Percentiles rank a stretch among this genome's conserved stretches.
phyloP scores from a whole-genome alignment of 2,329 filamentous ascomycete genomes.

The Paracamarosporium sp. region DNA sequence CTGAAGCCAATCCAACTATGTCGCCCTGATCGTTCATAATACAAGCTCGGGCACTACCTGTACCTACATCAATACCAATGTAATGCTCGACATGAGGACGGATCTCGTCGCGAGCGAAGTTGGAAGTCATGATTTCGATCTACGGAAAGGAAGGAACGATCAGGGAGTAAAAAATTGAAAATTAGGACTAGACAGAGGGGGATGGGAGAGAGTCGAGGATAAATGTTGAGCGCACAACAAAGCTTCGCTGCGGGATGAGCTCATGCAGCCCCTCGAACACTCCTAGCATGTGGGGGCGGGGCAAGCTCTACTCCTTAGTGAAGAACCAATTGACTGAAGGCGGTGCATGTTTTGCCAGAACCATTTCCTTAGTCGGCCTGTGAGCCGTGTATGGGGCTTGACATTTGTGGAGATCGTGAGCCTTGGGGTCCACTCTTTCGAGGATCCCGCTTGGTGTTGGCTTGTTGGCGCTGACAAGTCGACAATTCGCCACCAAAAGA shows the following conservation, averaged over 20 bases:
- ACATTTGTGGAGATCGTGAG: conserved; percentile 38
- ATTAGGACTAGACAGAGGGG: not conserved
- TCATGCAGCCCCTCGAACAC: conserved; percentile 38
- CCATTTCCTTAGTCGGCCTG: not conserved
- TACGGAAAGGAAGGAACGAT: conserved; percentile 30
- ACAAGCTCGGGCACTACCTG: conserved; percentile 92
- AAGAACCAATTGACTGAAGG: not conserved
- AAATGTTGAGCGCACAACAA: conserved; percentile 39
- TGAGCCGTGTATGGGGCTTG: conserved; percentile 2
- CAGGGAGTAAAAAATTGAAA: not conserved
- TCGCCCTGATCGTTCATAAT: conserved; percentile 92
- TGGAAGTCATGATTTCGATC: conserved; percentile 31
- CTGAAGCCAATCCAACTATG: conserved; percentile 69
- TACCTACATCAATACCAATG: conserved; percentile 95
- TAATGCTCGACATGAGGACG: conserved; percentile 65
- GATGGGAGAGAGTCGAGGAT: conserved; percentile 10
- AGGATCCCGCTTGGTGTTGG: conserved; percentile 31
- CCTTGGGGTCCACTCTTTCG: conserved; percentile 35
- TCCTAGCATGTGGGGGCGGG: conserved; percentile 43
- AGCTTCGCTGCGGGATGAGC: conserved; percentile 43
- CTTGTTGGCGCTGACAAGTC: conserved; percentile 7
- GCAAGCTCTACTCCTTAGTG: conserved; percentile 14
- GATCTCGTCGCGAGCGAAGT: conserved; percentile 62
- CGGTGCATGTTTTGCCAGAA: conserved; percentile 11
- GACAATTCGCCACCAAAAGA: conserved; percentile 29